These are phyloP conservation scores for Raffaelea deltoideospora DNA, from an alignment of 2,329 filamentous ascomycete genomes.

Conservation along the genomic window DNA sequence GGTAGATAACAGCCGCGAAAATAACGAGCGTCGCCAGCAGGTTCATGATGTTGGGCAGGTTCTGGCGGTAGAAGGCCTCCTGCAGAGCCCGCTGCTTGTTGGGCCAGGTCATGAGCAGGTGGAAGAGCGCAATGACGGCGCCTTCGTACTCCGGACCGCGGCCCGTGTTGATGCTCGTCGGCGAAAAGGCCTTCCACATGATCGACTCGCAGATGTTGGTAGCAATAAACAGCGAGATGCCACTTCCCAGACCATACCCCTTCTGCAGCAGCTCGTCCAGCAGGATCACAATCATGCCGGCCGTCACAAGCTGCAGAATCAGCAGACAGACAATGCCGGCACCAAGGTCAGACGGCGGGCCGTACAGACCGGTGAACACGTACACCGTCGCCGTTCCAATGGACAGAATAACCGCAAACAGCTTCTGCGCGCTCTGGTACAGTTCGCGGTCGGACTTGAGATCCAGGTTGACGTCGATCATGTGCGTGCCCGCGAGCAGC, in stretches of 20 bases:
- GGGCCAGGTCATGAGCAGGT: slow-evolving; percentile 94
- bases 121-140: slow-evolving; percentile 93
- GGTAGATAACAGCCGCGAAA: slow-evolving; percentile 97
- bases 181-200: slow-evolving; percentile 99
- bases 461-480: slow-evolving; percentile 99
- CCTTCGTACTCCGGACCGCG: slow-evolving; percentile 98
- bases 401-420: slow-evolving; percentile 93
- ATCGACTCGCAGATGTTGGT: slow-evolving; percentile 99
- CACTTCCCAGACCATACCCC: slow-evolving; percentile 94
- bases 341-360: slow-evolving; percentile 88
- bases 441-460: slow-evolving; percentile 99
- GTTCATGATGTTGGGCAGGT: slow-evolving; percentile 99
- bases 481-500: slow-evolving; percentile 96
- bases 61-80: slow-evolving; percentile 98
- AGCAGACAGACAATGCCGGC: slow-evolving; percentile 96
- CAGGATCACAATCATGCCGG: slow-evolving; percentile 96
- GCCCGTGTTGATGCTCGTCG: slow-evolving; percentile 97
- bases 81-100: slow-evolving; percentile 98
- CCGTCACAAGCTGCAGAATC: slow-evolving; percentile 93
- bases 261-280: slow-evolving; percentile 98
- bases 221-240: slow-evolving; percentile 98
- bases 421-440: slow-evolving; percentile 99
- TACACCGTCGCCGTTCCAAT: slow-evolving; percentile 97
- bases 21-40: slow-evolving; percentile 81
- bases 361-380: slow-evolving; percentile 96